Evolutionary conservation across 352 stramenopile species (phyloP).

Genomic region (Phytophthora pisi): DNA sequence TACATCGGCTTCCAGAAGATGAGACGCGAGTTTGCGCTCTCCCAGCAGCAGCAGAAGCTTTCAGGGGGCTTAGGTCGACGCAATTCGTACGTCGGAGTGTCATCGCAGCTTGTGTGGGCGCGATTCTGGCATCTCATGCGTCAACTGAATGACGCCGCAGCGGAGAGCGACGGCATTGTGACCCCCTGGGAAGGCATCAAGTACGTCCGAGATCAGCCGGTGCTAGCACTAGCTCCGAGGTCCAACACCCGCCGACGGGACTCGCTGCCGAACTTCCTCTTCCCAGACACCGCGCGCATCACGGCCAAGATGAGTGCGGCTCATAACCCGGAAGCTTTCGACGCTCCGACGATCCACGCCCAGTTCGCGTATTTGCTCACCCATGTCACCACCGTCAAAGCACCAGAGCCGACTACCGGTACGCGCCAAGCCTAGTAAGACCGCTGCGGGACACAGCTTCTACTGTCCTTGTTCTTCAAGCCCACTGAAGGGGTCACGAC

Average conservation of each 20-base stretch:
- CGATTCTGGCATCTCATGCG: constrained; percentile 86
- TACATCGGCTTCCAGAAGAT: constrained; percentile 85
- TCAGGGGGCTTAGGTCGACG: constrained; percentile 6
- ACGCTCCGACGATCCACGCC: constrained; percentile 48
- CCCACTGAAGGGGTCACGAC: too few relatives aligned
- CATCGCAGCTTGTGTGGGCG: constrained; percentile 71
- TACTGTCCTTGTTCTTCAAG: too few relatives aligned
- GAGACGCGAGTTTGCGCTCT: constrained; percentile 48
- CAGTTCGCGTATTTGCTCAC: constrained; percentile 51
- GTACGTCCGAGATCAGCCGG: constrained; percentile 35
- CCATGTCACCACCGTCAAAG: constrained; percentile 22
- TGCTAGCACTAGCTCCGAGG: constrained; percentile 46
- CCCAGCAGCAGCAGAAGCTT: constrained; percentile 25
- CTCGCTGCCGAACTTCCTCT: constrained; percentile 71
- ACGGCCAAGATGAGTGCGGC: constrained; percentile 50
- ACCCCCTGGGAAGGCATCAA: constrained; percentile 55
- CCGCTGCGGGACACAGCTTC: too few relatives aligned
- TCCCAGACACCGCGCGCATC: constrained; percentile 71
- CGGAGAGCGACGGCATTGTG: constrained; percentile 67
- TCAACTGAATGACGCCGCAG: constrained; percentile 70
- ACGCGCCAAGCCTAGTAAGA: neutral
- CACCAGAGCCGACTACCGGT: constrained; percentile 2
- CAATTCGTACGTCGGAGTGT: constrained; percentile 46
- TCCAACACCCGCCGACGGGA: constrained; percentile 47
- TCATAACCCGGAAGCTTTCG: constrained; percentile 62